Percentiles rank a stretch among this genome's conserved stretches.
Evolutionary conservation across 257 asterid species (phyloP).

Genomic region (Gynochthodes officinalis): DNA sequence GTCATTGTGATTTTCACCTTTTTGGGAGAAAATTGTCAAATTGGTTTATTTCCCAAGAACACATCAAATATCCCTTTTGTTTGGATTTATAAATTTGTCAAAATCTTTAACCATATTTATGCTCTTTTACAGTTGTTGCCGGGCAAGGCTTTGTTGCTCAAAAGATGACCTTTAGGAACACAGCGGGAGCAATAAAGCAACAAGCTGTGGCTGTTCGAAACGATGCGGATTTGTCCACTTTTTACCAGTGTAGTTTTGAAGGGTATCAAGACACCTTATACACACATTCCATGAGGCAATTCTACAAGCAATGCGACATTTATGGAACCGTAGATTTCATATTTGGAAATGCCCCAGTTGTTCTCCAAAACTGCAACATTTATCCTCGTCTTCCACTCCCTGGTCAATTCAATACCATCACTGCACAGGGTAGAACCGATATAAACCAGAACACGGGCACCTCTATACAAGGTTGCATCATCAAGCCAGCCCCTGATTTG

Average conservation of each 20-base stretch:
- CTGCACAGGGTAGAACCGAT: slow-evolving; percentile 70
- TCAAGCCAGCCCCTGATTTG: slow-evolving; percentile 43
- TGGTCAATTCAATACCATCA: slow-evolving; percentile 53
- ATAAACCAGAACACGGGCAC: slow-evolving; percentile 73
- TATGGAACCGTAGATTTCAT: slow-evolving; percentile 76
- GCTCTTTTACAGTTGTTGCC: slow-evolving; percentile 35
- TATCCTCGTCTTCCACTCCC: slow-evolving; percentile 50
- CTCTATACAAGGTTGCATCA: slow-evolving; percentile 47
- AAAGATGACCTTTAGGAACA: slow-evolving; percentile 56
- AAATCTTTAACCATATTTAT: no score
- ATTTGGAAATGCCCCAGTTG: slow-evolving; percentile 61
- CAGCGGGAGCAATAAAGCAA: slow-evolving; percentile 60
- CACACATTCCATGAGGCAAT: slow-evolving; percentile 64
- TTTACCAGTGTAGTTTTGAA: slow-evolving; percentile 63
- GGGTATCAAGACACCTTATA: slow-evolving; percentile 73
- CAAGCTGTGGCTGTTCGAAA: slow-evolving; percentile 72
- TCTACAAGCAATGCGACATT: slow-evolving; percentile 52
- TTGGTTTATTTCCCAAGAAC: no score
- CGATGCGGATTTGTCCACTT: slow-evolving; percentile 61
- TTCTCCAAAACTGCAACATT: slow-evolving; percentile 54
- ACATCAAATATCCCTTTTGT: no score
- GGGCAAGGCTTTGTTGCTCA: slow-evolving; percentile 43
- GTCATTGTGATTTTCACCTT: no score
- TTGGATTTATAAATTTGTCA: no score
- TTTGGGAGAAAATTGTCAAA: no score